phyloP scores from a whole-genome alignment of 257 asterid species.

The Solanum chilense region DNA sequence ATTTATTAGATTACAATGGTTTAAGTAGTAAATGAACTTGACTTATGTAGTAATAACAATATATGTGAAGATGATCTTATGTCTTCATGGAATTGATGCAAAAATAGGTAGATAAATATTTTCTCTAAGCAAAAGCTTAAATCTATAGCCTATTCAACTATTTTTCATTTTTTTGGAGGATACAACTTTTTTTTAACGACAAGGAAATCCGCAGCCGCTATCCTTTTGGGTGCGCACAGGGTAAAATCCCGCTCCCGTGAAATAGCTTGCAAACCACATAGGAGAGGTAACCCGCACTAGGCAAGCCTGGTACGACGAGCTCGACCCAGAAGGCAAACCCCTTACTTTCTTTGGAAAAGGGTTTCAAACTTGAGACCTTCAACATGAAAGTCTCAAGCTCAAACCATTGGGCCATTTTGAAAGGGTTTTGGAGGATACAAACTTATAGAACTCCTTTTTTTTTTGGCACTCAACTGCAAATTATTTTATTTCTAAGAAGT shows the following conservation, averaged over 20 bases:
- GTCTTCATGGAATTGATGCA: background rate
- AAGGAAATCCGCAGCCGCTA: too few relatives aligned
- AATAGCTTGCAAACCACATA: too few relatives aligned
- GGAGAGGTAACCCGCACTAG: too few relatives aligned
- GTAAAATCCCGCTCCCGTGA: too few relatives aligned
- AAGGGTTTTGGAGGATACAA: too few relatives aligned
- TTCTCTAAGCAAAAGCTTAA: background rate
- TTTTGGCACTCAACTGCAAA: background rate
- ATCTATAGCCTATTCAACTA: too few relatives aligned
- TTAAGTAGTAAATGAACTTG: background rate
- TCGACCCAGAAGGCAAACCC: too few relatives aligned
- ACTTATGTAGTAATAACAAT: background rate
- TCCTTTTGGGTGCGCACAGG: too few relatives aligned
- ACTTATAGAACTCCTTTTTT: background rate
- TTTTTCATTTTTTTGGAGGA: background rate
- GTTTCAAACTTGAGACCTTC: too few relatives aligned
- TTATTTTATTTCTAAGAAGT: background rate
- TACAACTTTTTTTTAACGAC: background rate
- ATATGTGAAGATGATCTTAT: background rate
- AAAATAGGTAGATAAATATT: background rate
- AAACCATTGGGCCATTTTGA: rapidly evolving
- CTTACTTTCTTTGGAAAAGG: too few relatives aligned
- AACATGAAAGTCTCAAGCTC: too few relatives aligned
- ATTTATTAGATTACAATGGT: background rate
- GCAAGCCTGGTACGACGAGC: too few relatives aligned